Evolutionary conservation across 768 basidiomycete genomes (phyloP).

Genomic region (Xerocomellus intermedius): DNA sequence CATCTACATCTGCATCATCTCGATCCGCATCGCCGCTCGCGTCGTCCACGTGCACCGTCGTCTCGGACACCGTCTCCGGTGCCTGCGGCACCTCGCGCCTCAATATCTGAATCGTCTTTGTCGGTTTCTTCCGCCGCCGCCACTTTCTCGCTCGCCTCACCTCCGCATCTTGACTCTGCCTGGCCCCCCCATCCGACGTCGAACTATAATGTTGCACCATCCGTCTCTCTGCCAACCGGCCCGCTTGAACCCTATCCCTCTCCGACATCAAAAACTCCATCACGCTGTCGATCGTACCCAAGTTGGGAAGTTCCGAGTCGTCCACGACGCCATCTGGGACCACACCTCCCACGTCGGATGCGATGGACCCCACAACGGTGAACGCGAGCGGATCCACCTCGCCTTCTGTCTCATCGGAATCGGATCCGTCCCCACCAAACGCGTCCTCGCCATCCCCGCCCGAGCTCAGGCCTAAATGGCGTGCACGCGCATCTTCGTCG

Average conservation of each 20-base stretch:
- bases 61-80: constrained; percentile 24
- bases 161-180: constrained; percentile 40
- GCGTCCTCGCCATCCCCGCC: constrained; percentile 8
- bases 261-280: constrained; percentile 76
- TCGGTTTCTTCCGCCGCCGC: constrained; percentile 38
- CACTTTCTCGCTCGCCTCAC: constrained; percentile 35
- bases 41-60: constrained; percentile 22
- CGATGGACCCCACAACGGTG: constrained; percentile 28
- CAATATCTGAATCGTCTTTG: constrained; percentile 30
- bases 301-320: constrained; percentile 53
- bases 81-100: constrained; percentile 18
- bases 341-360: constrained; percentile 19
- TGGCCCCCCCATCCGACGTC: constrained; percentile 37
- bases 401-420: constrained; percentile 38
- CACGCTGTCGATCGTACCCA: constrained; percentile 72
- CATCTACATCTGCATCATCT: constrained; percentile 16
- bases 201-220: constrained; percentile 29
- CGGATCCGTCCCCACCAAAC: constrained; percentile 22
- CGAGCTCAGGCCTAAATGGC: not conserved
- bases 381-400: constrained; percentile 28
- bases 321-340: constrained; percentile 24
- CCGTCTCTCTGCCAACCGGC: constrained; percentile 30
- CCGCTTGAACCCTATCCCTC: constrained; percentile 54
- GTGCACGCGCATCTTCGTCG: constrained; percentile 6
- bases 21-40: constrained; percentile 29